phyloP scores from a whole-genome alignment of 2,329 filamentous ascomycete species.

The Harringtonia lauricola region DNA sequence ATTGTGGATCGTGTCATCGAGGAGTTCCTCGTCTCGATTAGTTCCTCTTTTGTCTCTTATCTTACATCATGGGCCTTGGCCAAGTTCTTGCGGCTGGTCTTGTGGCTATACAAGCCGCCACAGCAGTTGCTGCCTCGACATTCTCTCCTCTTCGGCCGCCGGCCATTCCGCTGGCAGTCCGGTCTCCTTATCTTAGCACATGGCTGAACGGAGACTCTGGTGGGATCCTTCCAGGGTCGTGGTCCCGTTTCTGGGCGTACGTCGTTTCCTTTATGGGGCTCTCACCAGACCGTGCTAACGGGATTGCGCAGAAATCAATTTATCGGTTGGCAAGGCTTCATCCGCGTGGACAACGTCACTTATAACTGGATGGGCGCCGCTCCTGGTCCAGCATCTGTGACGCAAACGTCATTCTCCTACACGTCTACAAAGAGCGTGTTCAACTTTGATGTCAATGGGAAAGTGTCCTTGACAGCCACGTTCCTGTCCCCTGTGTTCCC shows the following conservation, averaged over 20 bases:
- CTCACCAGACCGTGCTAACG: background rate
- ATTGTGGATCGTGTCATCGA: too few relatives aligned
- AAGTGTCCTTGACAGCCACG: conserved; percentile 53
- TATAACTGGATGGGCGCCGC: conserved; percentile 60
- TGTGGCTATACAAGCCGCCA: background rate
- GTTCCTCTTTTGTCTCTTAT: background rate
- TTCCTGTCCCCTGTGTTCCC: conserved; percentile 63
- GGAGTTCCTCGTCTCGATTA: background rate
- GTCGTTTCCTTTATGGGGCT: conserved; percentile 20
- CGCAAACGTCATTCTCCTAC: conserved; percentile 55
- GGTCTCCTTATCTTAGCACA: conserved; percentile 62
- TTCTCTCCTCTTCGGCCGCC: conserved; percentile 21
- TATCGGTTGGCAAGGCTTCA: conserved; percentile 56
- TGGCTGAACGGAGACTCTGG: conserved; percentile 55
- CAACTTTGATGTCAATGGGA: conserved; percentile 49
- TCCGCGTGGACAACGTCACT: conserved; percentile 52
- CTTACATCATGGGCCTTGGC: background rate
- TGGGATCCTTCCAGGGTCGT: conserved; percentile 56
- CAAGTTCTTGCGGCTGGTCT: background rate
- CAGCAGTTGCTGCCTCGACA: conserved; percentile 8
- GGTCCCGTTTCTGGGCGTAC: conserved; percentile 59
- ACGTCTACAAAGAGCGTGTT: conserved; percentile 65
- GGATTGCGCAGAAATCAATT: conserved; percentile 32
- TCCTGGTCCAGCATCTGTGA: conserved; percentile 34
- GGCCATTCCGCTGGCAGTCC: conserved; percentile 54